These are phyloP conservation scores for Lepidium sativum DNA, from an alignment of 345 rosid genomes.

Conservation along the genomic window DNA sequence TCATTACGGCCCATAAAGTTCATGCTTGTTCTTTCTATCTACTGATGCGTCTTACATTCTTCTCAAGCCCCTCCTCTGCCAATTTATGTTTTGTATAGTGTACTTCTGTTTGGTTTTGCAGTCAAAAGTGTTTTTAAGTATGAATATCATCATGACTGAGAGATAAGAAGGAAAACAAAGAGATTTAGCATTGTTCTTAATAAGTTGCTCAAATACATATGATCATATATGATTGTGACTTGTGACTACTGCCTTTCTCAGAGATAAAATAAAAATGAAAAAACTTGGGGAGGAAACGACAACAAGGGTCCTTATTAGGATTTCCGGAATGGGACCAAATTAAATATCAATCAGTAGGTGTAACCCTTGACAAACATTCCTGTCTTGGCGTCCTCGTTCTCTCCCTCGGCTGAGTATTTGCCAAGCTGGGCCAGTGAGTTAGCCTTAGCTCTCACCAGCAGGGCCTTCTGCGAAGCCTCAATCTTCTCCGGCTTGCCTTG, in stretches of 20 bases:
- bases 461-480: constrained; percentile 76
- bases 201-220: constrained; percentile 8
- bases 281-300: neutral
- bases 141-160: too few species aligned
- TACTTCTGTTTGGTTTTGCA: neutral
- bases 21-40: too few species aligned
- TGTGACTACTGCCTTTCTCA: neutral
- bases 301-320: constrained; percentile 18
- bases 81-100: too few species aligned
- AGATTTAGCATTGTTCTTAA: neutral
- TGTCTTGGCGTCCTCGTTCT: constrained; percentile 83
- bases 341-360: constrained; percentile 54
- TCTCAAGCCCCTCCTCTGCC: constrained; percentile 4
- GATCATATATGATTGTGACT: neutral
- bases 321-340: constrained; percentile 16
- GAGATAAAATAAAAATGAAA: neutral
- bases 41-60: constrained; percentile 9
- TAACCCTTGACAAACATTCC: constrained; percentile 98
- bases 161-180: neutral
- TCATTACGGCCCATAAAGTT: too few species aligned
- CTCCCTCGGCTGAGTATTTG: constrained; percentile 73
- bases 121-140: neutral
- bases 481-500: constrained; percentile 77
- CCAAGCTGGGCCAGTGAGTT: constrained; percentile 97
- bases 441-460: constrained; percentile 90